These are phyloP conservation scores for Hyaloscypha hepaticicola DNA, from an alignment of 495 filamentous ascomycete genomes.

Conservation along the genomic window DNA sequence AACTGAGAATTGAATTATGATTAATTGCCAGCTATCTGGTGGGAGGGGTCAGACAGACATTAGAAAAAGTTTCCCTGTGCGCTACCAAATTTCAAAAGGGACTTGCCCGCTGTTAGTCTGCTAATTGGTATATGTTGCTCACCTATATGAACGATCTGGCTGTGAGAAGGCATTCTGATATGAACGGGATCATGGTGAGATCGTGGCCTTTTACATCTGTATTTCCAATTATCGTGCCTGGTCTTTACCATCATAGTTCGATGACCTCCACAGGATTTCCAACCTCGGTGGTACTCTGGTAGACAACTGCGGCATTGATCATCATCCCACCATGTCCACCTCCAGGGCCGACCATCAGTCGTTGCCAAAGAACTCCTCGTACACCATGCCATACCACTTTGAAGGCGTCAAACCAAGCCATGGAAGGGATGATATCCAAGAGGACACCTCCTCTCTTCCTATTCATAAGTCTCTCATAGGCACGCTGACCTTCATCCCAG, in stretches of 20 bases:
- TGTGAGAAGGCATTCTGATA: no score
- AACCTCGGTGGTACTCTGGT: conserved; percentile 63
- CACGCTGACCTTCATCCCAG: conserved; percentile 73
- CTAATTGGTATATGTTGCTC: not conserved
- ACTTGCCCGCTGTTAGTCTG: not conserved
- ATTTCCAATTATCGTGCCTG: not conserved
- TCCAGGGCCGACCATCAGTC: conserved; percentile 56
- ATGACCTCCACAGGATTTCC: conserved; percentile 64
- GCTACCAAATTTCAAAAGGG: not conserved
- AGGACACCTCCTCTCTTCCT: conserved; percentile 44
- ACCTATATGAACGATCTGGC: no score
- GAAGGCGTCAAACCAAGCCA: conserved; percentile 61
- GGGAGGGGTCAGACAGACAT: not conserved
- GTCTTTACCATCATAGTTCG: conserved; percentile 32
- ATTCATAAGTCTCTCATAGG: conserved; percentile 65
- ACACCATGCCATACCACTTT: conserved; percentile 62
- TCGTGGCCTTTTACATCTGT: not conserved
- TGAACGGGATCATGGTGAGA: no score
- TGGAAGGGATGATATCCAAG: conserved; percentile 46
- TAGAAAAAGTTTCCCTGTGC: not conserved
- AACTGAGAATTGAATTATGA: not conserved
- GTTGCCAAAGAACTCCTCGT: conserved; percentile 69
- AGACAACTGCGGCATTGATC: conserved; percentile 78
- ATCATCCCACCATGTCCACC: conserved; percentile 62
- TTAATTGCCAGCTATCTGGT: not conserved